A percentile compares a stretch with the other conserved stretches of the same genome.
Conservation (phyloP, 306 rosid species). For the Corylus heterophylla region DNA sequence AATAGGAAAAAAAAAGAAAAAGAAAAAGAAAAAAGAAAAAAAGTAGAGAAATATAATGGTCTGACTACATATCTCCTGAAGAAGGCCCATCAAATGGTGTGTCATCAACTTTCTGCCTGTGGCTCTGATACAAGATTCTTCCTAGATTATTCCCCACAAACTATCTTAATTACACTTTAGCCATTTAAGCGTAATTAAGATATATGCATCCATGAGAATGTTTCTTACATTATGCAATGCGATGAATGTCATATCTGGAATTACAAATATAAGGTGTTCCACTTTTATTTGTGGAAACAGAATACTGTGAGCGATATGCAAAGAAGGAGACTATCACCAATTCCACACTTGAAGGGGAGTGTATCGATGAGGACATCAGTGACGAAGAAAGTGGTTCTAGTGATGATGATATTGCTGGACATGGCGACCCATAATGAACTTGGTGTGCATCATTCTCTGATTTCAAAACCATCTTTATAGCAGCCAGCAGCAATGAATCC, state of each 20-base stretch:
- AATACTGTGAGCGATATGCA: constrained; percentile 92
- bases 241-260: constrained; percentile 24
- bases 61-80: background rate
- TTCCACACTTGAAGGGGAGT: constrained; percentile 66
- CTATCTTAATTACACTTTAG: background rate
- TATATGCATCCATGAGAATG: constrained; percentile 4
- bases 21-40: background rate
- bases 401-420: constrained; percentile 88
- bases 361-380: constrained; percentile 71
- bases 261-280: constrained; percentile 13
- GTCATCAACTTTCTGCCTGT: background rate
- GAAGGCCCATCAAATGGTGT: background rate
- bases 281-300: constrained; percentile 50
- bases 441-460: constrained; percentile 17
- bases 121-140: background rate
- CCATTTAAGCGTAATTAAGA: background rate
- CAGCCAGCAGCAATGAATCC: constrained; percentile 29
- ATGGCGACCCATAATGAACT: constrained; percentile 63
- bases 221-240: constrained; percentile 15
- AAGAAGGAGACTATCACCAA: constrained; percentile 68
- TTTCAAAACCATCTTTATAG: constrained; percentile 38
- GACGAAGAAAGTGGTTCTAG: constrained; percentile 71
- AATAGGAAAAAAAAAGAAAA: background rate
- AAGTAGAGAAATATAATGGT: background rate
- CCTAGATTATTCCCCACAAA: background rate